Evolutionary conservation across 345 rosid genomes (phyloP), one percentile per base, ranked within the genome.

Genomic region (Sonneratia caseolaris): DNA sequence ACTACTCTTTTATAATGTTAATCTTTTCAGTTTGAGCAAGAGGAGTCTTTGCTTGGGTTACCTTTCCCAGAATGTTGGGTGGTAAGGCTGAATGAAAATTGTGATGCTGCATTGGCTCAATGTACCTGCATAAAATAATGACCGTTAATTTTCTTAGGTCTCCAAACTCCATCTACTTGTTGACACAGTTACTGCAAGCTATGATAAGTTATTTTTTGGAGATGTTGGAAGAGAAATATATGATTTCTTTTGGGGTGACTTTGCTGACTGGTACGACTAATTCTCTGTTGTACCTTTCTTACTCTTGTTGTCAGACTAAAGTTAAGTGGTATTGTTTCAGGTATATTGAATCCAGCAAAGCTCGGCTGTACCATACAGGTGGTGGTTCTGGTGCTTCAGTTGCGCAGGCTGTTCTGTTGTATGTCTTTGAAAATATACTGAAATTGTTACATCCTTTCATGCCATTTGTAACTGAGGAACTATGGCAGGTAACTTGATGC

Each of bases 311-410:
- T 68, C 43, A 71, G 75, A 38, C 79, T 57, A 37, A 70, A 65
- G 67, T 78, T 67, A 69, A 53, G 24, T 76, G 73, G 18, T n/a
- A 0, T 32, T 70, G 76, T 69, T 64, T 65, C 45, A 89, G 98
- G 98, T 94, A 91, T 70, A 94, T 94, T 74, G 98, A 94, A 87
- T 92, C 97, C 78, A 90, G 98, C 76, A 94, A 94, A 83, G 87
- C 96, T 76, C 91, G 92, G 66, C 82, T 94, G 47, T 90, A 88
- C 75, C 84, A 80, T 51, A 77, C 89, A 69, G 89, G 88, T 76
- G 82, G 73, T 61, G 76, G 69, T 73, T 80, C 88, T 49, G 79
- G 48, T 74, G 82, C 90, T 78, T 76, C 81, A 55, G 77, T 81
- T 74, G 88, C 96, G 38, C 98, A 90, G 84, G 87, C 98, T 36